Evolutionary conservation across 352 stramenopile species (phyloP).

Genomic region (Globisporangium lucens): DNA sequence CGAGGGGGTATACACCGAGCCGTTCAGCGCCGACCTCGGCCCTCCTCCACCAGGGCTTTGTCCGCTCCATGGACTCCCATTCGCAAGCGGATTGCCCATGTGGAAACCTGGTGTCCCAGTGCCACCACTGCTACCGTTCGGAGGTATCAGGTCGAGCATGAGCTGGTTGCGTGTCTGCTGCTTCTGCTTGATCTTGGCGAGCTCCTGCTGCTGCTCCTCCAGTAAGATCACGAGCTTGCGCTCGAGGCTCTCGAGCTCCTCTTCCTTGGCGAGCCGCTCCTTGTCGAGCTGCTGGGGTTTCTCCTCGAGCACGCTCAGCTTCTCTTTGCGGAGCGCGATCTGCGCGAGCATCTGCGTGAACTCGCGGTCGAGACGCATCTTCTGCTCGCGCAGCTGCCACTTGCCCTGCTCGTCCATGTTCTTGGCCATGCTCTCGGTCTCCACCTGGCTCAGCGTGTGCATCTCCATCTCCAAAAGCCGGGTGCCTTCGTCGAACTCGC

Average conservation of each 20-base stretch:
- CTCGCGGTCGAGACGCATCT: slow-evolving; percentile 93
- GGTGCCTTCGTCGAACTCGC: slow-evolving; percentile 92
- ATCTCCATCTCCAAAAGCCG: slow-evolving; percentile 91
- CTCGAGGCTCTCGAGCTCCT: slow-evolving; percentile 92
- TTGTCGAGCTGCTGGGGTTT: slow-evolving; percentile 86
- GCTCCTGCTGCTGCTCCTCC: slow-evolving; percentile 93
- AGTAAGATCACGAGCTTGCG: slow-evolving; percentile 93
- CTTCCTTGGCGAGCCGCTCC: slow-evolving; percentile 88
- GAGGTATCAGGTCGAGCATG: slow-evolving; percentile 38
- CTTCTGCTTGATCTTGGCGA: slow-evolving; percentile 69
- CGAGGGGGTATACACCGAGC: slow-evolving; percentile 2
- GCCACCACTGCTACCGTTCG: neutral
- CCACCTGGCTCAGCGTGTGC: slow-evolving; percentile 88
- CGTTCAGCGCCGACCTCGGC: neutral
- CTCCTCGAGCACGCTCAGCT: slow-evolving; percentile 81
- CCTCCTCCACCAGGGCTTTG: neutral
- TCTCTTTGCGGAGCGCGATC: slow-evolving; percentile 91
- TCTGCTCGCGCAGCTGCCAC: slow-evolving; percentile 90
- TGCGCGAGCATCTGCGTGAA: slow-evolving; percentile 93
- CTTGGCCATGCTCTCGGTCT: slow-evolving; percentile 79
- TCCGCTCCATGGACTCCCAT: slow-evolving; percentile 15
- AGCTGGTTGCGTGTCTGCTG: slow-evolving; percentile 49
- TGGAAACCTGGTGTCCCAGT: neutral
- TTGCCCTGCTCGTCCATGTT: slow-evolving; percentile 85
- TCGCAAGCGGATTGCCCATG: neutral